Evolutionary conservation across 2,329 filamentous ascomycete species (phyloP).

Genomic region (Diaporthe sp.): DNA sequence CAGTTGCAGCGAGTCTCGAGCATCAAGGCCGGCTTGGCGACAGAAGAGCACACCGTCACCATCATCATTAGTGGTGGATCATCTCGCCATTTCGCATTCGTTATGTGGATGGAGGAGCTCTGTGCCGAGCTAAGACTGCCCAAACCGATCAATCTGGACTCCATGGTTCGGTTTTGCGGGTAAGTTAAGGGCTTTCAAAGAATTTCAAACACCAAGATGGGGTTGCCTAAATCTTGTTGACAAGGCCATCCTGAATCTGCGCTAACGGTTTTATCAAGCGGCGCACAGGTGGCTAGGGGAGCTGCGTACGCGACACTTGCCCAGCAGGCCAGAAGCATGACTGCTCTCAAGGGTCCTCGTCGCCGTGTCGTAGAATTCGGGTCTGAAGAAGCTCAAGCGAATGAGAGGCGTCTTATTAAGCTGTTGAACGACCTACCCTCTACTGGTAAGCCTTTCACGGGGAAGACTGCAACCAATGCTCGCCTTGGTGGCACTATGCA

Average conservation of each 20-base stretch:
- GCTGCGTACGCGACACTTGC: background rate
- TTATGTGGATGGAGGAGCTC: background rate
- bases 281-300: background rate
- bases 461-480: no score
- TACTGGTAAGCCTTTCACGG: rapidly evolving
- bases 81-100: background rate
- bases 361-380: no score
- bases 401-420: no score
- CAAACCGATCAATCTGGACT: background rate
- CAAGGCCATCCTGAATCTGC: no score
- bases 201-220: no score
- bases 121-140: background rate
- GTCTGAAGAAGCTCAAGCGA: no score
- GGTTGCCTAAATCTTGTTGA: no score
- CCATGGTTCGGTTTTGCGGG: background rate
- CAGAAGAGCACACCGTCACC: background rate
- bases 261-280: background rate
- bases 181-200: background rate
- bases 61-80: background rate
- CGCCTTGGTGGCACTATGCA: no score
- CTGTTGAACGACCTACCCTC: no score
- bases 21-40: background rate
- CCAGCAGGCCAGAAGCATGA: background rate
- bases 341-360: no score
- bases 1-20: background rate